Base-by-base conservation (phyloP, 2,329 filamentous ascomycete genomes). In the Monilinia fructigena region DNA sequence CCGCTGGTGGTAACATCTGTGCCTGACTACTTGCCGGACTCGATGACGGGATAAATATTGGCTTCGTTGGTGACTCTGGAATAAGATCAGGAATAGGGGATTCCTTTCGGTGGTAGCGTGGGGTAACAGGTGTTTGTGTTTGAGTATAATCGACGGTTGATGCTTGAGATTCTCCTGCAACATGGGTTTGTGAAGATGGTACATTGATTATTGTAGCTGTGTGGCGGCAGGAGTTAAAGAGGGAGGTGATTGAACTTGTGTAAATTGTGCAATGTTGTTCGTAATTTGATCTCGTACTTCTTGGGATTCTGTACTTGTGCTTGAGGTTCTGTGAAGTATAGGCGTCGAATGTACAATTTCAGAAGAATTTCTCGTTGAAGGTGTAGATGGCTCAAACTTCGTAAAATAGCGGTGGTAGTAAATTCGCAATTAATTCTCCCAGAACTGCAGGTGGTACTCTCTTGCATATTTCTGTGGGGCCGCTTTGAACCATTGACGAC, bases 371-470 rank as follows among this genome's bases (percentile, higher is more conserved):
- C 53, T 18, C 20, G 68, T 16, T 23, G 16, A 12, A 18, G 54
- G 40, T 28, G 69, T 18, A 63, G 31, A 40, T n/a, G 38, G 35
- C 28, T 16, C 18, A 52, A 28, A 47, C 47, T 54, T 23, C 67
- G 76, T 78, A 65, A 65, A 87, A 81, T 0, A 87, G 73, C 6
- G 83, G 82, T 52, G 81, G 81, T 20, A 82, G 78, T 45, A 89
- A 74, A 67, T 89, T 89, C 63, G 81, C 84, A 55, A 88, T 80
- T 16, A 89, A 75, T 69, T 85, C 80, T 7, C 84, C 84, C 0
- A 86, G 80, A 1, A 86, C 80, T 2, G 83, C 84, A 1, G 85
- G 86, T 1, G 82, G 83, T 0, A 89, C 75, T 70, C 75, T 70
- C 83, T 86, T 3, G 76, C 75, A 67, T 83, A 87, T 60, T 81